Evolutionary conservation across 1,284 basidiomycete species (phyloP), one percentile per base, ranked within the genome.

Genomic region (Boletellus dicymbophilus): DNA sequence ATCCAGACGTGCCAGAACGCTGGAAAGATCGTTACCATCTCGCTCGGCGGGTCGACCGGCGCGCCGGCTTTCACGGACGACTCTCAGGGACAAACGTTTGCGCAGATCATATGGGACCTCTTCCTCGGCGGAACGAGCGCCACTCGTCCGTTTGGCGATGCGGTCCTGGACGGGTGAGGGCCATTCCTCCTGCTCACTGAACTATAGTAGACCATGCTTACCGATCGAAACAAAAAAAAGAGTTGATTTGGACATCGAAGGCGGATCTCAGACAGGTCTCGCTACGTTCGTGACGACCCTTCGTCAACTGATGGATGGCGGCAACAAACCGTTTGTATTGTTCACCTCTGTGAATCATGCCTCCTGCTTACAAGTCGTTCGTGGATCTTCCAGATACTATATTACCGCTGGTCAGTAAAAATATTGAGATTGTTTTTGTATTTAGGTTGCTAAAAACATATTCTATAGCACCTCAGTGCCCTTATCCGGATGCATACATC

Each of bases 211-310:
- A 5, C 3, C 12, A 27, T 25, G 21, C 3, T 5, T 36, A 12
- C 21, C 43, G n/a, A n/a, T 58, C 11, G n/a, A n/a, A 62, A 23
- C 5, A 8, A 37, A 12, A 6, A 11, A 33, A 48, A 84, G 82
- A 25, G 69, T 87, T 37, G 85, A 88, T 57, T 66, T 88, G 39
- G 85, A 87, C 55, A 82, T 88, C 48, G 85, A 88, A 62, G 80
- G 81, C 21, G 85, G 84, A 23, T 59, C 68, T 3, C 73, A 74
- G 39, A 70, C 71, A 3, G 78, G 80, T 48, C 82, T 77, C 61
- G 69, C 71, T 16, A 75, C 80, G 0, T 86, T 88, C 57, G 73
- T 85, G 33, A 80, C 68, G 36, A 67, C 72, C 47, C 72, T 88
- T 20, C 72, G 82, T 7, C 62, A 72, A 1, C 73, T 78, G 51